Evolutionary conservation across 768 basidiomycete species (phyloP), one percentile per base, ranked within the genome.

Genomic region (Terana coerulea): DNA sequence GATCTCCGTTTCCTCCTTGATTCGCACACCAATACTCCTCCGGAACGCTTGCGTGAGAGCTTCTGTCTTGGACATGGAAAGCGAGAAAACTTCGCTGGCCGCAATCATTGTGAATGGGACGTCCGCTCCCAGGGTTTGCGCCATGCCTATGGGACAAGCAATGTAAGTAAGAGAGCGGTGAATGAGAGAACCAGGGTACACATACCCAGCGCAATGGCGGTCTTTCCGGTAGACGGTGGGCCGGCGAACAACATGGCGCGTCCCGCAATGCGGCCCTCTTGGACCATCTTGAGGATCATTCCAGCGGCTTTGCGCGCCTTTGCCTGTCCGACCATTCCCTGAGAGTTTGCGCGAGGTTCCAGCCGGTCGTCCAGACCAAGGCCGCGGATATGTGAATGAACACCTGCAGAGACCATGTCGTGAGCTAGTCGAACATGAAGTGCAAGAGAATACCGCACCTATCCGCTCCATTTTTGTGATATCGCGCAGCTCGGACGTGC

Each of bases 101-200:
- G 94, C 91, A 62, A 99, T 93, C 84, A 92, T 94, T 6, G 94
- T 98, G 68, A 98, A 99, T 0, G 97, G 97, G 1, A 98, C 95
- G 61, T 98, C 97, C 9, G 86, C 61, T 0, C 97, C 97, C 19
- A 99, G 75, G 2, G 86, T 91, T 68, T 98, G 95, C 5, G 97
- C 92, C 95, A 98, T 97, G 48, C 91, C 95, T 93, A 49, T 15
- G 24, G 11, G 24, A 8, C 3, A 5, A 28, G 33, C 21, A 22
- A 45, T 11, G n/a, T 17, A 3, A 44, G 25, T 22, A 11, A 37
- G 21, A 6, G n/a, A n/a, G n/a, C n/a, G n/a, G n/a, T n/a, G n/a
- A 15, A 19, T 4, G 22, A 5, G 22, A n/a, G 3, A 3, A 11
- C 17, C 19, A 14, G 29, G 5, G 17, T 31, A 4, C 12, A 75